These are phyloP conservation scores for Eucalyptus pauciflora DNA, from an alignment of 345 rosid species.

Conservation along the genomic window DNA sequence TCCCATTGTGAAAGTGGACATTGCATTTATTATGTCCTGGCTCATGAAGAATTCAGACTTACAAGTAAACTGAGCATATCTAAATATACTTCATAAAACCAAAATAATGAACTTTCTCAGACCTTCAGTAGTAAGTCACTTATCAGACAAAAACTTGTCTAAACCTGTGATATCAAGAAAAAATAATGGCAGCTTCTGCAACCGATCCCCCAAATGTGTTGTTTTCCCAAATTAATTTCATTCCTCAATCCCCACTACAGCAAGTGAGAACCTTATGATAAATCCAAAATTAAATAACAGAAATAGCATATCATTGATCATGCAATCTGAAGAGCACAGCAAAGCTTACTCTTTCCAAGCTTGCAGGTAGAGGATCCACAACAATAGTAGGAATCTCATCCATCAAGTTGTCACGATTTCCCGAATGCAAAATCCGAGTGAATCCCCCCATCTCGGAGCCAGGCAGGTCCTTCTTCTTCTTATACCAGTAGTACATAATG, in stretches of 20 bases:
- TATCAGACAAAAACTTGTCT: not conserved
- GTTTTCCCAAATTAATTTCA: not conserved
- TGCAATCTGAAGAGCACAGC: not conserved
- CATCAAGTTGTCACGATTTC: constrained; percentile 77
- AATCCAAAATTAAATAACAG: not conserved
- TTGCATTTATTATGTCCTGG: not conserved
- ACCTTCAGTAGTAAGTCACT: not conserved
- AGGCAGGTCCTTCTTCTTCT: constrained; percentile 60
- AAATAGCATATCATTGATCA: not conserved
- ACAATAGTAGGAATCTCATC: constrained; percentile 83
- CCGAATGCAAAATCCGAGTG: constrained; percentile 84
- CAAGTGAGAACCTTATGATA: not conserved
- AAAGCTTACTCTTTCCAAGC: constrained; percentile 64
- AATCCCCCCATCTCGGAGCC: constrained; percentile 94
- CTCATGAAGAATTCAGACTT: not conserved
- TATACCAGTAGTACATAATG: constrained; percentile 95
- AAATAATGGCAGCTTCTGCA: not conserved
- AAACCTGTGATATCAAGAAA: not conserved
- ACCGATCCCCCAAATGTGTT: not conserved
- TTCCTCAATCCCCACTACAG: not conserved
- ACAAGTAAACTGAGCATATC: not conserved
- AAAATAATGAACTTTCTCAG: not conserved
- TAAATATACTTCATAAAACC: not conserved
- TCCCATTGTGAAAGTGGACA: not conserved
- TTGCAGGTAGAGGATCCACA: constrained; percentile 89